A percentile compares a stretch with the other conserved stretches of the same genome.
phyloP scores from a whole-genome alignment of 768 basidiomycete species.

The Amanita pseudoporphyria region DNA sequence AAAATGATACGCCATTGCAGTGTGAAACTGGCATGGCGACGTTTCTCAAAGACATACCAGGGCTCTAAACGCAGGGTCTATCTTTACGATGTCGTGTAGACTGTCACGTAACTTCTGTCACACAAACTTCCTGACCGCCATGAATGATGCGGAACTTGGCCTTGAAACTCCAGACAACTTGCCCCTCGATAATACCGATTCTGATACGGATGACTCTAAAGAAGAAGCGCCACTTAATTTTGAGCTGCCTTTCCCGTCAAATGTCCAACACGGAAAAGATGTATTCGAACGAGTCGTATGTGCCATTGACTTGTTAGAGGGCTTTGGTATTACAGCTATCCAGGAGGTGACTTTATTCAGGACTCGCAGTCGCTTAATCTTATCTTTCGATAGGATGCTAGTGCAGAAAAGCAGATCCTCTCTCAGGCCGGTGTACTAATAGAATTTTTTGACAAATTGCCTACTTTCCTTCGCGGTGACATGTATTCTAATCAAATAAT shows the following conservation, averaged over 20 bases:
- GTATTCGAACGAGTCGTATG: not conserved
- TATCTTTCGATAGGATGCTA: not conserved
- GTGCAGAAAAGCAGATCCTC: not conserved
- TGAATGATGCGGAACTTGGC: too few relatives aligned
- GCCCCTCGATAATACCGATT: conserved; percentile 44
- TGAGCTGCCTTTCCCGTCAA: not conserved
- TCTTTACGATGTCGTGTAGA: not conserved
- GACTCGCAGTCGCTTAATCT: not conserved
- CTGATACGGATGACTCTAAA: conserved; percentile 27
- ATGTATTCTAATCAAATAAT: not conserved
- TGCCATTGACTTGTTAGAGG: not conserved
- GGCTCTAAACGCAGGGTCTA: conserved; percentile 25
- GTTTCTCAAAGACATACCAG: conserved; percentile 49
- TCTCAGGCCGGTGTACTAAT: not conserved
- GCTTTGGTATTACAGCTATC: not conserved
- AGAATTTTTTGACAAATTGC: not conserved
- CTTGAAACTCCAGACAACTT: not conserved
- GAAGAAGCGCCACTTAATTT: not conserved
- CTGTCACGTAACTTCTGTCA: conserved; percentile 3
- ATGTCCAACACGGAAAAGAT: not conserved
- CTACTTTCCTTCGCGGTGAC: not conserved
- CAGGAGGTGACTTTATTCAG: not conserved
- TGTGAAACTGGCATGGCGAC: conserved; percentile 46
- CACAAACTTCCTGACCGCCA: not conserved
- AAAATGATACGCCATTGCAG: conserved; percentile 36